These are phyloP conservation scores for Hypholoma sublateritium DNA, from an alignment of 768 basidiomycete genomes.

Conservation along the genomic window DNA sequence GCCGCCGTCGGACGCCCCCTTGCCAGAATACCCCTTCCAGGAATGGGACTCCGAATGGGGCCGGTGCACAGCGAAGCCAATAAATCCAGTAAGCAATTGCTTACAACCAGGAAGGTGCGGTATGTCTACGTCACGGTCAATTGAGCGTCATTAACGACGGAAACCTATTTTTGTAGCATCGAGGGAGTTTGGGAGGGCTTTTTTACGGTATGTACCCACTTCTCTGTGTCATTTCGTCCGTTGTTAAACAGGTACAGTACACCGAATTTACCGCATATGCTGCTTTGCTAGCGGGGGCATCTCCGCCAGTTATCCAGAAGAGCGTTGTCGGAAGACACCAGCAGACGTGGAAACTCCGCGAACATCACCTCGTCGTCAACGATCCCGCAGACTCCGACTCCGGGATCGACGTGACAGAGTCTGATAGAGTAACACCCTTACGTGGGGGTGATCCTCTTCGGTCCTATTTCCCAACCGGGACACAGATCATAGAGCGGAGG, in stretches of 20 bases:
- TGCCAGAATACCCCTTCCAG: slow-evolving; percentile 31
- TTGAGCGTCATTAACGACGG: slow-evolving; percentile 3
- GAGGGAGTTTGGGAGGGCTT: slow-evolving; percentile 82
- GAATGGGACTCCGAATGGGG: slow-evolving; percentile 78
- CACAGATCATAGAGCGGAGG: slow-evolving; percentile 45
- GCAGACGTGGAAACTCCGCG: slow-evolving; percentile 87
- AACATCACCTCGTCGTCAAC: slow-evolving; percentile 56
- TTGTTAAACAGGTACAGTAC: slow-evolving; percentile 45
- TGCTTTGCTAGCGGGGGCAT: slow-evolving; percentile 66
- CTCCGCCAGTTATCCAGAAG: slow-evolving; percentile 65
- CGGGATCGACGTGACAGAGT: slow-evolving; percentile 29
- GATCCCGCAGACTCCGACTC: slow-evolving; percentile 30
- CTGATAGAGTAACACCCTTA: slow-evolving; percentile 36
- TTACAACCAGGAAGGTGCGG: slow-evolving; percentile 60
- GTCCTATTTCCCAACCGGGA: slow-evolving; percentile 49
- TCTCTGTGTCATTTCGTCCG: background rate
- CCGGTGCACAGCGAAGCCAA: slow-evolving; percentile 41
- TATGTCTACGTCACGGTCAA: background rate
- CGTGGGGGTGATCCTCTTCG: slow-evolving; percentile 60
- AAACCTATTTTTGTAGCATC: slow-evolving; percentile 36
- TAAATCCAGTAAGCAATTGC: slow-evolving; percentile 37
- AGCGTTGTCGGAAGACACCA: slow-evolving; percentile 80
- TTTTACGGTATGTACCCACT: slow-evolving; percentile 56
- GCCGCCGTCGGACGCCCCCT: slow-evolving; percentile 29
- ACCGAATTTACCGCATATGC: slow-evolving; percentile 86